These are phyloP conservation scores for Saksenaea oblongispora DNA, from an alignment of 371 early-diverging fungal species.

Conservation along the genomic window DNA sequence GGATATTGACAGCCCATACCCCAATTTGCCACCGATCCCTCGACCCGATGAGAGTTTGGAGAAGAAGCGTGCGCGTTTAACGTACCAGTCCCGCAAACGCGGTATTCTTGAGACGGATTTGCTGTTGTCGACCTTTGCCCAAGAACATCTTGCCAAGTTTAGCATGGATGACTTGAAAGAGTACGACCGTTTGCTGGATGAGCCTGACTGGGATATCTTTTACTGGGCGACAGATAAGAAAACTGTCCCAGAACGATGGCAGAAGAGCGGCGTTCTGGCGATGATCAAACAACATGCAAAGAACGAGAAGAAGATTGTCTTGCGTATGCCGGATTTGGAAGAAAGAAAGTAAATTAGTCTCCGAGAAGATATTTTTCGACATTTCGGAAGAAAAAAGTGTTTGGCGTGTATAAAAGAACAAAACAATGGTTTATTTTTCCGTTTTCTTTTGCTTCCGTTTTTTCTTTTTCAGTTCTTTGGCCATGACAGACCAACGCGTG, in stretches of 20 bases:
- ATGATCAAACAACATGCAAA: constrained; percentile 68
- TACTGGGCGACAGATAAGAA: constrained; percentile 86
- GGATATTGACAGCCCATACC: constrained; percentile 53
- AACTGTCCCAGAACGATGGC: constrained; percentile 59
- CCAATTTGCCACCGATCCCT: constrained; percentile 62
- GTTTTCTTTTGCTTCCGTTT: background rate
- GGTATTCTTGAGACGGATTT: constrained; percentile 95
- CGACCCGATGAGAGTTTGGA: constrained; percentile 67
- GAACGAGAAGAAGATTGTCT: constrained; percentile 66
- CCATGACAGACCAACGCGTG: background rate
- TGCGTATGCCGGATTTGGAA: constrained; percentile 77
- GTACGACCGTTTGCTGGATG: constrained; percentile 84
- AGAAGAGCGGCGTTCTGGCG: constrained; percentile 55
- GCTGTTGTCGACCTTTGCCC: constrained; percentile 87
- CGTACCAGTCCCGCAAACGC: constrained; percentile 90
- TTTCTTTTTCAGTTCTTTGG: background rate
- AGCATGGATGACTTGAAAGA: constrained; percentile 63
- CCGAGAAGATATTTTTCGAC: background rate
- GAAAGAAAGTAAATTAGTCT: constrained; percentile 8
- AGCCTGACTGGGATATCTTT: constrained; percentile 97
- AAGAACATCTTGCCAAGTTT: constrained; percentile 59
- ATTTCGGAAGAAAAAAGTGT: background rate
- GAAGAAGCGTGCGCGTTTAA: constrained; percentile 77
- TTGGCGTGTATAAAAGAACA: background rate
- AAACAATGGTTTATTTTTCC: background rate